A percentile compares a stretch with the other conserved stretches of the same genome.
These are phyloP conservation scores for Deakozyma indianensis DNA, from an alignment of 805 yeast genomes.

Conservation along the genomic window DNA sequence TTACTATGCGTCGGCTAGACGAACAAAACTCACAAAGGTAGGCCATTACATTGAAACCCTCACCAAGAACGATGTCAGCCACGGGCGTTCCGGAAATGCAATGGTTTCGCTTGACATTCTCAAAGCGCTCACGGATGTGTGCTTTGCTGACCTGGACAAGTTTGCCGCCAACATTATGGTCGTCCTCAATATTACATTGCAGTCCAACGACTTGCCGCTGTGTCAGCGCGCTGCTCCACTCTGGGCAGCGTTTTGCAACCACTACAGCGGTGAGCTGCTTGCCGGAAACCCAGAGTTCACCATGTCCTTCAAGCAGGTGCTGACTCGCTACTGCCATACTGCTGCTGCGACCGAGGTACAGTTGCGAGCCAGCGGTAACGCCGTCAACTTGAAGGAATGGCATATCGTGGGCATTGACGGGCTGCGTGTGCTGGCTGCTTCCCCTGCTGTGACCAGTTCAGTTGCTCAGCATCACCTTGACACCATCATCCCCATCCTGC, in stretches of 20 bases:
- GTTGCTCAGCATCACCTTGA: slow-evolving; percentile 16
- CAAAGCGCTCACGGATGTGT: slow-evolving; percentile 52
- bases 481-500: slow-evolving; percentile 14
- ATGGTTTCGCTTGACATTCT: slow-evolving; percentile 68
- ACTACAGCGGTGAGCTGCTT: slow-evolving; percentile 48
- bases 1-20: slow-evolving; percentile 79
- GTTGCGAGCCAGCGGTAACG: slow-evolving; percentile 14
- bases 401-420: slow-evolving; percentile 31
- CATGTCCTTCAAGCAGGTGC: slow-evolving; percentile 27
- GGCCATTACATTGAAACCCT: slow-evolving; percentile 51
- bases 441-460: slow-evolving; percentile 20
- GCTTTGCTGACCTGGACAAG: slow-evolving; percentile 72
- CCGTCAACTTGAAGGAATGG: slow-evolving; percentile 25
- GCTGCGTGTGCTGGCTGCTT: slow-evolving; percentile 23
- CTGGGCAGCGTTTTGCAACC: slow-evolving; percentile 27
- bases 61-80: slow-evolving; percentile 44
- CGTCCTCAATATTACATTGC: slow-evolving; percentile 39
- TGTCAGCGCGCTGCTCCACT: slow-evolving; percentile 26
- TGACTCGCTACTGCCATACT: slow-evolving; percentile 1
- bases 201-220: slow-evolving; percentile 46
- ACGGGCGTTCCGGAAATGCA: slow-evolving; percentile 60
- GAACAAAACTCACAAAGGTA: slow-evolving; percentile 81
- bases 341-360: slow-evolving; percentile 6
- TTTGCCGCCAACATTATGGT: slow-evolving; percentile 57
- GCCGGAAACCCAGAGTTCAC: slow-evolving; percentile 51